Conservation (phyloP, 345 rosid genomes). For the Carallia brachiata region DNA sequence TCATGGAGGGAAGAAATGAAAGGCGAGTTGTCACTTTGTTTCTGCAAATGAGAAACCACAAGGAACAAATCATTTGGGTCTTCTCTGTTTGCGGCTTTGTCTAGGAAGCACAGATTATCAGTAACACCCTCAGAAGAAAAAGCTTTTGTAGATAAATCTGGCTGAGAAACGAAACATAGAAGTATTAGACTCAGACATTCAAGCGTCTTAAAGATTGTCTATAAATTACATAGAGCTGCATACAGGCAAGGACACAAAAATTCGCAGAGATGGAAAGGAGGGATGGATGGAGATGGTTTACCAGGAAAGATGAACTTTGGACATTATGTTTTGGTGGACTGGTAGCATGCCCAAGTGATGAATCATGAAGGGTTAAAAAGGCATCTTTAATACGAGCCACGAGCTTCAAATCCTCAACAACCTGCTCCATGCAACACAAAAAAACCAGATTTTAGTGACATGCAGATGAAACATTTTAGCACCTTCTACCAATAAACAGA, state of each 20-base stretch:
- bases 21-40: slow-evolving; percentile 29
- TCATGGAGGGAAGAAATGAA: slow-evolving; percentile 32
- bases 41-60: slow-evolving; percentile 27
- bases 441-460: background rate
- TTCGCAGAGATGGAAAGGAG: slow-evolving; percentile 5
- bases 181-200: slow-evolving; percentile 22
- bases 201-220: background rate
- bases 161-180: slow-evolving; percentile 37
- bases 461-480: background rate
- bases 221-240: too few relatives aligned
- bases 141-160: slow-evolving; percentile 39
- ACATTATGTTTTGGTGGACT: slow-evolving; percentile 37
- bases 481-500: background rate
- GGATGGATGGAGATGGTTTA: slow-evolving; percentile 30
- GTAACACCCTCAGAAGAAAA: slow-evolving; percentile 40
- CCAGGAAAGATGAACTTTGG: slow-evolving; percentile 48
- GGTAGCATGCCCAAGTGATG: slow-evolving; percentile 41
- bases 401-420: slow-evolving; percentile 61
- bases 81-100: slow-evolving; percentile 35
- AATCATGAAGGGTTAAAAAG: slow-evolving; percentile 57
- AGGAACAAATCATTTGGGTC: slow-evolving; percentile 33
- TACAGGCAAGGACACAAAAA: background rate
- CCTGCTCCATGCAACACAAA: slow-evolving; percentile 44
- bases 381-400: slow-evolving; percentile 60
- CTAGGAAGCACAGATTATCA: slow-evolving; percentile 34